Percentiles rank a stretch among this genome's conserved stretches.
These are phyloP conservation scores for Metahyphopichia silvanorum DNA, from an alignment of 805 yeast genomes.

Conservation along the genomic window DNA sequence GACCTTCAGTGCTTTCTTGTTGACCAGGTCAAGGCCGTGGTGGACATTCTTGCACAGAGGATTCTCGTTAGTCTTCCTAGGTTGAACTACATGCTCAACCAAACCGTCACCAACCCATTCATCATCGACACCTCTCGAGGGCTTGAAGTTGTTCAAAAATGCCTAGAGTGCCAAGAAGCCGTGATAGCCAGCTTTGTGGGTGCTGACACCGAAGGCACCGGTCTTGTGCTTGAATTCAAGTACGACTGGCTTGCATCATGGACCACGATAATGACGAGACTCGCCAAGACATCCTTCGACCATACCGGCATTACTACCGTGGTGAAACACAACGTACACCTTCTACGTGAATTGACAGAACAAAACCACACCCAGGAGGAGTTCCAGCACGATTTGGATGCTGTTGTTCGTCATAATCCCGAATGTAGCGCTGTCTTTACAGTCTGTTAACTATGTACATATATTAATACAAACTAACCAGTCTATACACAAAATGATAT, in stretches of 20 bases:
- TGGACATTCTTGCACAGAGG: slow-evolving; percentile 8
- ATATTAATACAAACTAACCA: too few relatives aligned
- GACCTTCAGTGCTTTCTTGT: slow-evolving; percentile 12
- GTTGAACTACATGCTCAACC: slow-evolving; percentile 25
- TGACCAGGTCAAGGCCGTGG: slow-evolving; percentile 10
- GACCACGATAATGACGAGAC: slow-evolving; percentile 19
- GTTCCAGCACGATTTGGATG: too few relatives aligned
- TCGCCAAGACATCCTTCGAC: slow-evolving; percentile 1
- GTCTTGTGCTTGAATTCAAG: slow-evolving; percentile 20
- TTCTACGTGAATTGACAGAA: too few relatives aligned
- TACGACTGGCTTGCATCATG: slow-evolving; percentile 37
- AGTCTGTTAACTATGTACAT: too few relatives aligned
- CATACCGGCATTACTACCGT: neutral
- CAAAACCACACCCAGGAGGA: too few relatives aligned
- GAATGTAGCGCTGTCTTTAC: too few relatives aligned
- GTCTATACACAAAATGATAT: too few relatives aligned
- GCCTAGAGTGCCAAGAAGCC: slow-evolving; percentile 12
- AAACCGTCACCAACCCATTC: slow-evolving; percentile 25
- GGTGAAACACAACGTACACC: neutral
- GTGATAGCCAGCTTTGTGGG: neutral
- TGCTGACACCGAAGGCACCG: slow-evolving; percentile 11
- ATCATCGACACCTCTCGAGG: slow-evolving; percentile 20
- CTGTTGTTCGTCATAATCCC: too few relatives aligned
- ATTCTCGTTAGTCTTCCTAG: slow-evolving; percentile 24
- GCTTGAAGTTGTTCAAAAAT: slow-evolving; percentile 8